Conservation (phyloP, 2,329 filamentous ascomycete genomes). For the Arachnopeziza araneosa region DNA sequence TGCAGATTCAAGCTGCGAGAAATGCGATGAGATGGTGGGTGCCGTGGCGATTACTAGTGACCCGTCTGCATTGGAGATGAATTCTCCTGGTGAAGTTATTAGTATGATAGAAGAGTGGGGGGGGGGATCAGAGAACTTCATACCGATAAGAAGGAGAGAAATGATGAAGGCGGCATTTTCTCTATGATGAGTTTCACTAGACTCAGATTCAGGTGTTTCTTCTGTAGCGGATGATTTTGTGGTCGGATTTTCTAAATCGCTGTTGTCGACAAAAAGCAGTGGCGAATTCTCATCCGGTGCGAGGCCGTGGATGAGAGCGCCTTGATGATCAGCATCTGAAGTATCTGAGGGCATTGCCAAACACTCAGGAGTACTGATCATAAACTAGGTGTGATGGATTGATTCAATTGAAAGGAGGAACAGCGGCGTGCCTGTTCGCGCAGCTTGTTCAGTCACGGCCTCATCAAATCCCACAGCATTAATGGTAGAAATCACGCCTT, state of each 20-base stretch:
- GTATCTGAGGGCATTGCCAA: neutral
- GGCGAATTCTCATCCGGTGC: neutral
- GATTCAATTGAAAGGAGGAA: neutral
- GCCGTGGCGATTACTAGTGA: constrained; percentile 64
- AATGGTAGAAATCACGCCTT: no score
- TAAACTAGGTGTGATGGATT: neutral
- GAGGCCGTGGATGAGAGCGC: neutral
- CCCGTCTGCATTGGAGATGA: constrained; percentile 60
- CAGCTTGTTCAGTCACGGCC: no score
- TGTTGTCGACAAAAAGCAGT: neutral
- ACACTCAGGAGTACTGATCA: neutral
- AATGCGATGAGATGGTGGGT: constrained; percentile 55
- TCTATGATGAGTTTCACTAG: neutral
- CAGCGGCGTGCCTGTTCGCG: no score
- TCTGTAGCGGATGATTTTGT: neutral
- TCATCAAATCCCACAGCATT: no score
- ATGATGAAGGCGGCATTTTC: neutral
- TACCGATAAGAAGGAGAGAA: constrained; percentile 26
- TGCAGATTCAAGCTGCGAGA: constrained; percentile 50
- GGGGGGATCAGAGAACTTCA: neutral
- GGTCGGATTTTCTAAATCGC: neutral
- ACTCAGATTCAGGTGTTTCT: neutral
- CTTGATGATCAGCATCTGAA: neutral
- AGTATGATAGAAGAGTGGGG: neutral
- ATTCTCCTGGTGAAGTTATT: constrained; percentile 38